Evolutionary conservation across 176 grass and related monocot genomes (phyloP).

Genomic region (barley (Hordeum vulgare)): MorexV3_pseudomolecules_assembly NC_058523.1:33400459-33400958

Average conservation of each 20-base stretch:
- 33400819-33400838: too few species aligned
- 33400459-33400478: too few species aligned
- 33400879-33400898: too few species aligned
- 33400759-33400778: constrained; percentile 85
- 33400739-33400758: constrained; percentile 77
- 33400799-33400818: neutral
- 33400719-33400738: constrained; percentile 79
- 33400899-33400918: too few species aligned
- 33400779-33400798: constrained; percentile 66
- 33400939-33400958: too few species aligned
- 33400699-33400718: constrained; percentile 80
- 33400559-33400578: neutral
- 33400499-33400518: too few species aligned
- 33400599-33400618: neutral
- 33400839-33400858: too few species aligned
- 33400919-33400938: too few species aligned
- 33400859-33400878: too few species aligned
- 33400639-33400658: constrained; percentile 85
- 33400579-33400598: constrained; percentile 13
- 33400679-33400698: constrained; percentile 88
- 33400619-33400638: neutral
- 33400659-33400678: constrained; percentile 69
- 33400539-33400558: too few species aligned
- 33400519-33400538: too few species aligned
- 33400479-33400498: too few species aligned